Base-by-base conservation (phyloP, 805 yeast genomes). In the Yarrowia sp. region DNA sequence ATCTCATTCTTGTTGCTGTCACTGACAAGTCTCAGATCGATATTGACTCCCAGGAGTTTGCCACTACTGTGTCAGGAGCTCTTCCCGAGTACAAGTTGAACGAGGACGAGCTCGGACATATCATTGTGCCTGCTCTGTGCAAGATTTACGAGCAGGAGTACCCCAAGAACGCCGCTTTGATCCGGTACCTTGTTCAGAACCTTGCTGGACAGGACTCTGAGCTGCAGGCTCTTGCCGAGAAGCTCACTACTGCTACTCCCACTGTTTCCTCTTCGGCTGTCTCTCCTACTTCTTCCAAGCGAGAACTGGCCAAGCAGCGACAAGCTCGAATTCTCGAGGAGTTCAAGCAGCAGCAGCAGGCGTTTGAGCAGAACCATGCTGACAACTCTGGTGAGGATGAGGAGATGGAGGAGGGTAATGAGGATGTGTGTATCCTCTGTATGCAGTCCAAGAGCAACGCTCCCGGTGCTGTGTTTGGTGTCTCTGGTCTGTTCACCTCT, bases 371-470 rank as follows among this genome's bases (percentile, higher is more conserved):
- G 65, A 81, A 83, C 57, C 55, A 61, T 8, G 55, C 57, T 1
- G 65, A 28, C 33, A 81, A 84, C 68, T 69, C 75, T 22, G 71
- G 73, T 35, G 76, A 76, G 1, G 72, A 70, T 14, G 78, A 73
- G 28, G 71, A 67, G 42, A 74, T 69, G 41, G 72, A 67, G 13
- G 45, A 53, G 47, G 14, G 36, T 15, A 55, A 61, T 13, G 85
- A 84, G 35, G 85, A 85, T 35, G 88, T 85, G 68, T 91, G 97
- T 73, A 86, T 91, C 42, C 76, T 91, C 14, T 91, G 97, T 73
- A 58, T 58, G 64, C 64, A 58, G 43, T 3, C 64, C 51, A 58
- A 58, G 41, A 43, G 51, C 41, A 43, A 42, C 0, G 81, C 86
- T 1, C 80, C 80, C 18, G 83, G 83, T 18, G 82, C 83, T 22